These are phyloP conservation scores for Fusarium multiceps DNA, from an alignment of 2,329 filamentous ascomycete species.

Conservation along the genomic window DNA sequence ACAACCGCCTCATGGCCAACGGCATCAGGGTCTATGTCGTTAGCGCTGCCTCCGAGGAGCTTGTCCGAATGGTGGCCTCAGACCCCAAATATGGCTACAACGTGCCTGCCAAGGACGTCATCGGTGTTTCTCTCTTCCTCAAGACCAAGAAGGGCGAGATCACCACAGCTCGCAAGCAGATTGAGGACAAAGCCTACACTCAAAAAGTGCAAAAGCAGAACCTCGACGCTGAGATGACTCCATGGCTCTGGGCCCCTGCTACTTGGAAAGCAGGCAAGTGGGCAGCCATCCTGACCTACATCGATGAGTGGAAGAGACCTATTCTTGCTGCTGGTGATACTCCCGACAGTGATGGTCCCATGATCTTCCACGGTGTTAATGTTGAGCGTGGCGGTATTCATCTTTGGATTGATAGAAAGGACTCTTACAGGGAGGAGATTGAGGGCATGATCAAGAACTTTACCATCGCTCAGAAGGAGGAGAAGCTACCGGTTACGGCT, in stretches of 20 bases:
- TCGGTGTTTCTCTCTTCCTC: conserved; percentile 56
- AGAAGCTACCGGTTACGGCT: conserved; percentile 54
- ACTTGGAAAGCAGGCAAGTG: conserved; percentile 59
- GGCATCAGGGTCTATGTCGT: conserved; percentile 59
- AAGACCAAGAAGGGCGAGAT: conserved; percentile 47
- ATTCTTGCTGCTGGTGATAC: conserved; percentile 58
- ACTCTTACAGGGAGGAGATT: conserved; percentile 51
- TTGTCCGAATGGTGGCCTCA: conserved; percentile 59
- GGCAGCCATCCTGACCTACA: conserved; percentile 57
- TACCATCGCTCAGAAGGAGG: conserved; percentile 49
- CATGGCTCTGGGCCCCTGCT: conserved; percentile 57
- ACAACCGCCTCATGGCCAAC: conserved; percentile 56
- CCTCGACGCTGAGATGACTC: conserved; percentile 54
- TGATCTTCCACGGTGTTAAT: conserved; percentile 59
- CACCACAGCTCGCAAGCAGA: conserved; percentile 55
- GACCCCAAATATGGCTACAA: conserved; percentile 60
- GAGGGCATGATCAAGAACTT: conserved; percentile 53
- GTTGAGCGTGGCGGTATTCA: conserved; percentile 55
- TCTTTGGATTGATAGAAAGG: conserved; percentile 56
- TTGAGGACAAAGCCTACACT: conserved; percentile 52
- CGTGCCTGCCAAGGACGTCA: conserved; percentile 57
- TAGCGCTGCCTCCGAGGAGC: conserved; percentile 56
- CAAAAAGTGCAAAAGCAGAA: conserved; percentile 47
- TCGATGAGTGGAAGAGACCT: conserved; percentile 57
- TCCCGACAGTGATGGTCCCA: conserved; percentile 56